phyloP scores from a whole-genome alignment of 257 asterid species.

The Lycium barbarum region DNA sequence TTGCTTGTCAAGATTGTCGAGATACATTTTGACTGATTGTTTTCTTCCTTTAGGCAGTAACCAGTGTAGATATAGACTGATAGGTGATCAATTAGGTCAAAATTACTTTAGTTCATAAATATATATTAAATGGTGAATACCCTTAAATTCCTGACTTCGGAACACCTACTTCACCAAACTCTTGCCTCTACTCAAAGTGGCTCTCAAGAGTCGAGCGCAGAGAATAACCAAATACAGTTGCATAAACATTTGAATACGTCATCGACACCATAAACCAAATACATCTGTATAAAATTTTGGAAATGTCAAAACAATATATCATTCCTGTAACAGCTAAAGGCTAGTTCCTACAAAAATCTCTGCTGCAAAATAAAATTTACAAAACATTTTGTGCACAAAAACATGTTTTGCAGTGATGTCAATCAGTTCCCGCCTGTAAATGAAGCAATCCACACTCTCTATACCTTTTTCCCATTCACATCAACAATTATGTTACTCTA shows the following conservation, averaged over 20 bases:
- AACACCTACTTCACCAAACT: too few species aligned
- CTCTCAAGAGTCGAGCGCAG: too few species aligned
- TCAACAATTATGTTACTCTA: constrained; percentile 17
- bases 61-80: too few species aligned
- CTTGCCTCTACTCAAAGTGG: too few species aligned
- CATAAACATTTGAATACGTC: not conserved
- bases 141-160: too few species aligned
- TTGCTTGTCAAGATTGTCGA: not conserved
- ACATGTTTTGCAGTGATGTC: not conserved
- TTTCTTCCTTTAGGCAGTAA: too few species aligned
- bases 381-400: not conserved
- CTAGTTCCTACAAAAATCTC: constrained; percentile 21
- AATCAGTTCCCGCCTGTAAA: not conserved
- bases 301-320: not conserved
- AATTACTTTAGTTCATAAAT: too few species aligned
- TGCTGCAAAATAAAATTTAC: not conserved
- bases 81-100: too few species aligned
- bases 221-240: not conserved
- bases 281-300: not conserved
- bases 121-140: too few species aligned
- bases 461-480: not conserved
- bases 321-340: not conserved
- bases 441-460: not conserved
- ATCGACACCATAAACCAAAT: not conserved
- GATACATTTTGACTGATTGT: not conserved